phyloP scores from a whole-genome alignment of 169 alveolate species.

The Eimeria nieschulzi region DNA sequence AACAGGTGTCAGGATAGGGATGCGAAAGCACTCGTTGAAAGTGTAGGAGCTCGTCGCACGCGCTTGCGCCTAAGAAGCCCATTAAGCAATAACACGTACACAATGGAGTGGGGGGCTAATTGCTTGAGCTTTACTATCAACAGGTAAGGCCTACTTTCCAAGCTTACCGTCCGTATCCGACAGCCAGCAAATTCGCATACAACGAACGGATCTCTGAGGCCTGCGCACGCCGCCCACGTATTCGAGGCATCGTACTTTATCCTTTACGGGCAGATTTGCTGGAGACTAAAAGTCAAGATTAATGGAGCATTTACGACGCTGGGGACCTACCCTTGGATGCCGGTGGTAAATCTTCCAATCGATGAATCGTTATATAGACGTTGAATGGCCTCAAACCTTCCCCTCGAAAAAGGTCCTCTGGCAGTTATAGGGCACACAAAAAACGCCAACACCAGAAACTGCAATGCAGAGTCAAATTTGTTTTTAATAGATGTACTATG shows the following conservation, averaged over 20 bases:
- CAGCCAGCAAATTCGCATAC: slow-evolving; percentile 92
- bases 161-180: slow-evolving; percentile 84
- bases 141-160: background rate
- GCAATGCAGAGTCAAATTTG: background rate
- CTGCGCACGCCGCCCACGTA: slow-evolving; percentile 53
- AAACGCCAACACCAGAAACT: background rate
- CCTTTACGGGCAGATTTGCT: background rate
- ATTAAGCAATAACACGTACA: background rate
- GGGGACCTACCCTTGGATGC: slow-evolving; percentile 46
- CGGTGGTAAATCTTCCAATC: slow-evolving; percentile 58
- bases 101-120: too few relatives aligned
- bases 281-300: background rate
- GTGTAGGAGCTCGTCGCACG: slow-evolving; percentile 85
- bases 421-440: background rate
- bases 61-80: slow-evolving; percentile 76
- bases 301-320: background rate
- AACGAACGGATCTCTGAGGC: slow-evolving; percentile 85
- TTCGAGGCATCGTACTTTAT: too few relatives aligned
- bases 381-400: slow-evolving; percentile 79
- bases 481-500: background rate
- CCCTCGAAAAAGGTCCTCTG: slow-evolving; percentile 64
- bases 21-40: slow-evolving; percentile 91
- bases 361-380: slow-evolving; percentile 70
- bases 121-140: too few relatives aligned
- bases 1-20: slow-evolving; percentile 91